A percentile compares a stretch with the other conserved stretches of the same genome.
These are phyloP conservation scores for Viola odorata DNA, from an alignment of 345 rosid genomes.

Conservation along the genomic window DNA sequence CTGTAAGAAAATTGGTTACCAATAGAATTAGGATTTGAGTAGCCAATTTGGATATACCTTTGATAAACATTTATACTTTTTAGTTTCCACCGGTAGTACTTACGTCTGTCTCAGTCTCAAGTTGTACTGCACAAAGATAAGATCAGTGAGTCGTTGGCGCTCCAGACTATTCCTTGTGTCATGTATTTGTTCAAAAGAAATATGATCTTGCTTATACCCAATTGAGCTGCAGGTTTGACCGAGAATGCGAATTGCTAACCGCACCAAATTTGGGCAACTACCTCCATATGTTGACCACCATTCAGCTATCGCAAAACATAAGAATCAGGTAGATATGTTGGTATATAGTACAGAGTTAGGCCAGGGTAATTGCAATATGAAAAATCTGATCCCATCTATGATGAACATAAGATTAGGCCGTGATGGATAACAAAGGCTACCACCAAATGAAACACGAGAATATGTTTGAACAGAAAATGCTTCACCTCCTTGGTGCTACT, in stretches of 20 bases:
- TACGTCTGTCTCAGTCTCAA: conserved; percentile 61
- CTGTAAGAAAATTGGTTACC: conserved; percentile 7
- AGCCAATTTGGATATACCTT: too few species aligned
- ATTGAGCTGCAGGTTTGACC: conserved; percentile 69
- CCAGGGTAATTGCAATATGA: not conserved
- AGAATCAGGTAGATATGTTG: not conserved
- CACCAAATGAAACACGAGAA: not conserved
- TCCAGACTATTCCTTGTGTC: conserved; percentile 64
- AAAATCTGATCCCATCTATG: not conserved
- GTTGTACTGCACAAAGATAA: conserved; percentile 71
- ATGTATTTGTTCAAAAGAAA: conserved; percentile 37
- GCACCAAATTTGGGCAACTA: conserved; percentile 79
- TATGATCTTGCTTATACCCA: conserved; percentile 34
- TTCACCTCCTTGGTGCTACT: not conserved
- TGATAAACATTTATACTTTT: not conserved
- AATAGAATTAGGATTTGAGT: not conserved
- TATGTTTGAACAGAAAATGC: not conserved
- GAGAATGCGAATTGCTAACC: conserved; percentile 66
- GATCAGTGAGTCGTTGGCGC: conserved; percentile 61
- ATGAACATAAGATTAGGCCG: not conserved
- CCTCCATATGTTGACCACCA: conserved; percentile 99
- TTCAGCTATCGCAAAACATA: conserved; percentile 49
- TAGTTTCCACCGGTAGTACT: conserved; percentile 16
- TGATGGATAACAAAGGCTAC: not conserved
- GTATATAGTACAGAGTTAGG: too few species aligned